These are phyloP conservation scores for Salix koriyanagi DNA, from an alignment of 345 rosid species.

Conservation along the genomic window DNA sequence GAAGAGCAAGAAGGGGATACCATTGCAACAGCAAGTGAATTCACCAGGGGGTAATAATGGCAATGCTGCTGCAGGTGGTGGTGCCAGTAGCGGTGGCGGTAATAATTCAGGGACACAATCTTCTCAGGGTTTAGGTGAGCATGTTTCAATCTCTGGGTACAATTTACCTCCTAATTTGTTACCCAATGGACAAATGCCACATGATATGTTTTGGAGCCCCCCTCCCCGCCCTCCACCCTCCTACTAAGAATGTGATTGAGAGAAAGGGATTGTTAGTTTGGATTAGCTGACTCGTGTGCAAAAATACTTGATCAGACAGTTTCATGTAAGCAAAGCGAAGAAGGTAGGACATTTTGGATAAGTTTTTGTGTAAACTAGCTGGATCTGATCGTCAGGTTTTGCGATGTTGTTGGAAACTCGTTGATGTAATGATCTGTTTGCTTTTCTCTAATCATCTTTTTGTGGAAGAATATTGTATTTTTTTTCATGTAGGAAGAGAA, in stretches of 20 bases:
- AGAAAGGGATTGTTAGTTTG: neutral
- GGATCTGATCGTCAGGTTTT: slow-evolving; percentile 9
- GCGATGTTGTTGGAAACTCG: slow-evolving; percentile 8
- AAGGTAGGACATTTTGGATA: slow-evolving; percentile 17
- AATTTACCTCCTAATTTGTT: slow-evolving; percentile 62
- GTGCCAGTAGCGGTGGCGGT: slow-evolving; percentile 14
- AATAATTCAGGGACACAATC: slow-evolving; percentile 27
- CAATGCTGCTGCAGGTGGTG: neutral
- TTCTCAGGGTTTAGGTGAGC: slow-evolving; percentile 29
- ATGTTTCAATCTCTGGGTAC: slow-evolving; percentile 54
- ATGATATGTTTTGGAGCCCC: slow-evolving; percentile 72
- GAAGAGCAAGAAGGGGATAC: slow-evolving; percentile 44
- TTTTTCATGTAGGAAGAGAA: slow-evolving; percentile 21
- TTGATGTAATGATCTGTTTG: neutral
- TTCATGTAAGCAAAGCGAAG: slow-evolving; percentile 22
- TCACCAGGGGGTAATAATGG: slow-evolving; percentile 16
- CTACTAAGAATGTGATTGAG: slow-evolving; percentile 20
- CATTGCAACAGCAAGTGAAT: slow-evolving; percentile 35
- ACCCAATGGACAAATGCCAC: slow-evolving; percentile 67
- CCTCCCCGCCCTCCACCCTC: slow-evolving; percentile 64
- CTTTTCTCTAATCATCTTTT: slow-evolving; percentile 2
- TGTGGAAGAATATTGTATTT: slow-evolving; percentile 8
- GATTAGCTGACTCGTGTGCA: slow-evolving; percentile 19
- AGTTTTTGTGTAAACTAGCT: slow-evolving; percentile 19
- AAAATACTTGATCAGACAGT: slow-evolving; percentile 8